Conservation (phyloP, 257 asterid genomes). For the Solanum medicagineum region DNA sequence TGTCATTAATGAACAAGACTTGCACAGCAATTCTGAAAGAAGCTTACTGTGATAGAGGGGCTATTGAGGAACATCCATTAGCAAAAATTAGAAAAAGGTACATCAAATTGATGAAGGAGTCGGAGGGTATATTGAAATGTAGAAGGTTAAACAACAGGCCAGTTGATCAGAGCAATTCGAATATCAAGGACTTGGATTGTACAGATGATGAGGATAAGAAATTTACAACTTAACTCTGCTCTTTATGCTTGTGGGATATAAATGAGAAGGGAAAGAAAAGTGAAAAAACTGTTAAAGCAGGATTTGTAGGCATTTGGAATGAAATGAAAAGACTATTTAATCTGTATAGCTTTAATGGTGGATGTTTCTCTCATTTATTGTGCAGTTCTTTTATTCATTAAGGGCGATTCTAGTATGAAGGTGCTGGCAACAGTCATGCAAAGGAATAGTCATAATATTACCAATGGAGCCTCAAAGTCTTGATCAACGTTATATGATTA, state of each 20-base stretch:
- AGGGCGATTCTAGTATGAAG: neutral
- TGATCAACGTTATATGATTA: neutral
- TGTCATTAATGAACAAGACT: constrained; percentile 65
- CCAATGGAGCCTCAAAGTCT: neutral
- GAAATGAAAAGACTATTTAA: neutral
- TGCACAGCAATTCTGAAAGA: constrained; percentile 81
- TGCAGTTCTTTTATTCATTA: neutral
- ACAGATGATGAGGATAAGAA: neutral
- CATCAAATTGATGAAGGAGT: constrained; percentile 60
- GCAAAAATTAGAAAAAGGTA: constrained; percentile 64
- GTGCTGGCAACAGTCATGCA: neutral
- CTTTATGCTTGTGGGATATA: neutral
- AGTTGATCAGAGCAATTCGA: constrained; percentile 2
- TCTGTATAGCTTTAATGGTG: neutral
- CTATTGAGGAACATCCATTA: constrained; percentile 60
- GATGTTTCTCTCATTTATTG: neutral
- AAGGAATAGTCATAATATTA: neutral
- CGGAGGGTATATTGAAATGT: constrained; percentile 31
- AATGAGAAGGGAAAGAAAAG: neutral
- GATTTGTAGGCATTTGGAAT: neutral
- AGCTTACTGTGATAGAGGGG: constrained; percentile 41
- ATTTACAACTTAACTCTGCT: neutral
- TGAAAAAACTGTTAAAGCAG: neutral
- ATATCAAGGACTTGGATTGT: constrained; percentile 16
- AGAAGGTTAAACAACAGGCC: constrained; percentile 24